Evolutionary conservation across 177 flowering plant genomes (phyloP).

Genomic region (Vitis hybrid): DNA sequence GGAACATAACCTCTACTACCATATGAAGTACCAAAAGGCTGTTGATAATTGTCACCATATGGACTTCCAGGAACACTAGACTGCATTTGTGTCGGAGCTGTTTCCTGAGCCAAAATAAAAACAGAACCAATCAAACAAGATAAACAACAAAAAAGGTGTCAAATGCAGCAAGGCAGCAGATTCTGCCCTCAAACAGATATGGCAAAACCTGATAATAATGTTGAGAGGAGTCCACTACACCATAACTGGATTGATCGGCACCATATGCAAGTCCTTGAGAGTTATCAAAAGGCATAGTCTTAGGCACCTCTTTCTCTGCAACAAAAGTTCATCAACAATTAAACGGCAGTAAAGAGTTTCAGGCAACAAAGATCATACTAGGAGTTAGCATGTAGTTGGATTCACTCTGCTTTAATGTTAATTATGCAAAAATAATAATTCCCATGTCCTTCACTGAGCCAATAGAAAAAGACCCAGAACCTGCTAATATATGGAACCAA

Average conservation of each 20-base stretch:
- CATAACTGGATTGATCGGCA: conserved; percentile 36
- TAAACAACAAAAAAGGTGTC: neutral
- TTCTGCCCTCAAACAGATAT: too few species aligned
- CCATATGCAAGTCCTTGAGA: conserved; percentile 44
- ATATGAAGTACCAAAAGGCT: conserved; percentile 37
- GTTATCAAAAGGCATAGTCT: conserved; percentile 31
- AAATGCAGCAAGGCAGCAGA: neutral
- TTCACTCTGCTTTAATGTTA: too few species aligned
- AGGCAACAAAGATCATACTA: neutral
- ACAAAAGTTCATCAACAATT: conserved; percentile 4
- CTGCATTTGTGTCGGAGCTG: conserved; percentile 42
- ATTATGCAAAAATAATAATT: too few species aligned
- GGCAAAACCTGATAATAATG: conserved; percentile 59
- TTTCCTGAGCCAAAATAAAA: conserved; percentile 31
- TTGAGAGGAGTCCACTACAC: conserved; percentile 31
- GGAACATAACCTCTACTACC: conserved; percentile 42
- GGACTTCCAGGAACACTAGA: conserved; percentile 42
- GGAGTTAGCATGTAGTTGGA: too few species aligned
- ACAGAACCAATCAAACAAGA: neutral
- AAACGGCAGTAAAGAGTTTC: neutral
- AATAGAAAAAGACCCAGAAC: neutral
- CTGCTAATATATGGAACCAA: neutral
- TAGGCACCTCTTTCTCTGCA: conserved; percentile 53
- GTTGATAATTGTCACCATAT: conserved; percentile 63
- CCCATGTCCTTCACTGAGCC: neutral